A percentile compares a stretch with the other conserved stretches of the same genome.
phyloP scores from a whole-genome alignment of 345 rosid species.

The Gossypium stocksii region DNA sequence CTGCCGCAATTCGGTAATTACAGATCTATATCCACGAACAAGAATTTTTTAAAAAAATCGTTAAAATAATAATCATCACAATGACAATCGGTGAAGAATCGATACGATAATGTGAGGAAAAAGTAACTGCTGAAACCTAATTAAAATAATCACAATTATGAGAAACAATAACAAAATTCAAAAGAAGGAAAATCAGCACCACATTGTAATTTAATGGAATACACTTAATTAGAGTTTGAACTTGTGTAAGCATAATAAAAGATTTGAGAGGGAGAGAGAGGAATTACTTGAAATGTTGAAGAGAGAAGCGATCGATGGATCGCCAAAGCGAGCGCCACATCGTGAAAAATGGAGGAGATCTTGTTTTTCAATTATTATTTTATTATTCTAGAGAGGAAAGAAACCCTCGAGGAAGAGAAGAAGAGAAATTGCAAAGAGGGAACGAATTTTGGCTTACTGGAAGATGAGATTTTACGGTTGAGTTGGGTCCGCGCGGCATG shows the following conservation, averaged over 20 bases:
- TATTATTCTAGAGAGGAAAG: background rate
- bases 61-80: background rate
- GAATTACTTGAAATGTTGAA: conserved; percentile 51
- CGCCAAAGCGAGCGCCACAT: conserved; percentile 48
- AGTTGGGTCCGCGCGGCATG: background rate
- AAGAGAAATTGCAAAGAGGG: background rate
- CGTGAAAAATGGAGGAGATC: background rate
- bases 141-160: background rate
- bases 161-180: background rate
- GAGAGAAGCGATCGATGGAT: conserved; percentile 63
- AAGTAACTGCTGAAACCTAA: background rate
- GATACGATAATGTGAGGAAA: background rate
- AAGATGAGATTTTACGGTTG: background rate
- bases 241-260: background rate
- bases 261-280: background rate
- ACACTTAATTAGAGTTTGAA: background rate
- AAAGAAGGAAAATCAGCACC: background rate
- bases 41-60: background rate
- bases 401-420: background rate
- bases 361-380: background rate
- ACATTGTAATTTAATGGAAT: background rate
- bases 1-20: conserved; percentile 42
- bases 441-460: background rate
- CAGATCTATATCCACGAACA: conserved; percentile 28
- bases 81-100: background rate